Base-by-base conservation (phyloP, 805 yeast genomes). In the Pichia manshurica region DNA sequence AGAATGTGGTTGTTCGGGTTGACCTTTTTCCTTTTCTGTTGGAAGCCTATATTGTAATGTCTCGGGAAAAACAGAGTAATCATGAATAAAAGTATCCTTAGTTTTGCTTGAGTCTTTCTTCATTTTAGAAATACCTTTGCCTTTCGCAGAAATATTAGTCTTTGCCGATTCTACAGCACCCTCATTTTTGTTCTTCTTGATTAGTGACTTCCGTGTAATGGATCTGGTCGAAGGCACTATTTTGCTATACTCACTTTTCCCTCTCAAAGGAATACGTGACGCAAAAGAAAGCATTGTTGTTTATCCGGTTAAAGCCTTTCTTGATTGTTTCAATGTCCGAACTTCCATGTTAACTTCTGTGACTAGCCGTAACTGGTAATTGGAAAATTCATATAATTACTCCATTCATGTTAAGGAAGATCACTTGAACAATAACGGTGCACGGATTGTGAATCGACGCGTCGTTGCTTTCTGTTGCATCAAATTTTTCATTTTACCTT, bases 41-140 rank as follows among this genome's bases (percentile, higher is more conserved):
- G 68, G 67, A 42, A 66, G 38, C 40, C 69, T 47, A 42, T 52
- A 58, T 48, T 63, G 68, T 5, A 61, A 44, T 34, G 57, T 54
- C 19, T 56, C 55, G 1, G 69, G 69, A n/a, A 61, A 44, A 3
- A 56, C 54, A 4, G 70, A 63, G 31, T 65, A 66, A 49, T 66
- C 69, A 46, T 65, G 68, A n/a, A 63, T 57, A 44, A 63, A 65
- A 29, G 51, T 29, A 9, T 46, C 49, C 29, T 50, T 55, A 23
- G 44, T 42, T 8, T 47, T 47, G 4, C 42, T 38, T 5, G 33
- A 45, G 16, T 52, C 45, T 28, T 50, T 53, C 29, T 51, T 53
- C 31, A 50, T 21, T 29, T 45, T 51, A 8, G 51, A 37, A 19
- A 54, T 43, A 25, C 48, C 56, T 28, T 39, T 40, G 8, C 49